Base-by-base conservation (phyloP, 257 asterid genomes). In the Cordia subcordata region DNA sequence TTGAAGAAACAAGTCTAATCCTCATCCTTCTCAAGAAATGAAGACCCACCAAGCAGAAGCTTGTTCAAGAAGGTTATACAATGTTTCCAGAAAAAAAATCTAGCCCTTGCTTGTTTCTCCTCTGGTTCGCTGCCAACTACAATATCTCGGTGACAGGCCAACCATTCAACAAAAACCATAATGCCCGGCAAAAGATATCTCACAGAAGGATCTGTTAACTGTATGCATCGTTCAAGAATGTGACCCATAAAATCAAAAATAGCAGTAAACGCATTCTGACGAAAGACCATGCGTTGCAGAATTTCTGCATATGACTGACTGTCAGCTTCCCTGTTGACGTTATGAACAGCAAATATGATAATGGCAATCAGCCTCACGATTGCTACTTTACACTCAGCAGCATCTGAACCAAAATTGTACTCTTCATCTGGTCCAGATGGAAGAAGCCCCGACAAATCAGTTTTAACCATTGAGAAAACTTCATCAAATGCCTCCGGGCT, bases 121-220 rank as follows among this genome's bases (percentile, higher is more conserved):
- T 86, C 95, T 71, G 77, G 57, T 54, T 86, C 96, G 72, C 73
- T 73, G 69, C 93, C 89, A 19, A 78, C 72, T 13, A 87, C 95
- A 63, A 86, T 75, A 86, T 92, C 94, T 55, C 75, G 87, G 63
- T 67, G 80, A 77, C 87, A 84, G 45, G 96, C 99, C 75, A 92
- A 69, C 99, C 99, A 92, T 61, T 92, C 99, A 5, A 92, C 84
- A 53, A 92, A 86, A 68, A 92, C 80, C 93, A 88, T 74, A 68
- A 92, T 74, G 39, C 96, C 99, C 55, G 99, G 96, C 66, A 92
- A 72, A 37, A 92, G 73, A 72, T 68, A 86, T 80, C 96, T 92
- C 20, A 78, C 63, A 12, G 94, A 72, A 56, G 94, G 96, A 69
- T 92, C 96, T 49, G 58, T 78, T 75, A 88, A 73, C 75, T 84